Evolutionary conservation across 768 basidiomycete species (phyloP), one percentile per base, ranked within the genome.

Genomic region (Cyathus striatus): DNA sequence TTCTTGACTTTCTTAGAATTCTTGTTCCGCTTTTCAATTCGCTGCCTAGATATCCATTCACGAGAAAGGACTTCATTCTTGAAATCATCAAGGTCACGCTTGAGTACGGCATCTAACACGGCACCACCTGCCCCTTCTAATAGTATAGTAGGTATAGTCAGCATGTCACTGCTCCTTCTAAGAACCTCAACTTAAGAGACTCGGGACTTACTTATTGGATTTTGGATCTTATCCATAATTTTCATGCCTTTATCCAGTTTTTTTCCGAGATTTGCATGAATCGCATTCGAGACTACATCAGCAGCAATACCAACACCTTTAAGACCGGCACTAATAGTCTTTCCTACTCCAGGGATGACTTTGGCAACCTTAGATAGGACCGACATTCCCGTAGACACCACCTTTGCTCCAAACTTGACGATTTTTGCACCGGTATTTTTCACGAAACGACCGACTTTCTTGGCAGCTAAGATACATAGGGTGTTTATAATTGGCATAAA

Each of bases 311-410:
- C 22, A 5, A 21, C 37, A 21, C 14, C 17, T 21, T 38, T 38
- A 21, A 38, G 4, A 14, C n/a, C 37, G 5, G 16, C 22, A 22
- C 37, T 38, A 14, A 22, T 5, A 5, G 12, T 4, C 37, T 38
- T 38, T 13, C 37, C 37, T 16, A 38, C 37, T 14, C 17, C 23
- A 22, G 37, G 37, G 37, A 38, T 38, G 37, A 38, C 16, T 14
- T 22, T 22, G 5, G 37, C 37, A 13, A 22, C 37, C 37, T 23
- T 38, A 21, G 18, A 5, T n/a, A 21, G 16, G 21, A 38, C 37
- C 5, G 37, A 38, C 5, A 14, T 18, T 2, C 14, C 37, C 6
- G 37, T 38, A 3, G 37, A 4, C 14, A 38, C 16, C 16, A 38
- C 37, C 37, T 38, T 38, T 17, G 22, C 16, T 13, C 37, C 37